phyloP scores from a whole-genome alignment of 495 filamentous ascomycete genomes.

The Sporormia fimetaria region DNA sequence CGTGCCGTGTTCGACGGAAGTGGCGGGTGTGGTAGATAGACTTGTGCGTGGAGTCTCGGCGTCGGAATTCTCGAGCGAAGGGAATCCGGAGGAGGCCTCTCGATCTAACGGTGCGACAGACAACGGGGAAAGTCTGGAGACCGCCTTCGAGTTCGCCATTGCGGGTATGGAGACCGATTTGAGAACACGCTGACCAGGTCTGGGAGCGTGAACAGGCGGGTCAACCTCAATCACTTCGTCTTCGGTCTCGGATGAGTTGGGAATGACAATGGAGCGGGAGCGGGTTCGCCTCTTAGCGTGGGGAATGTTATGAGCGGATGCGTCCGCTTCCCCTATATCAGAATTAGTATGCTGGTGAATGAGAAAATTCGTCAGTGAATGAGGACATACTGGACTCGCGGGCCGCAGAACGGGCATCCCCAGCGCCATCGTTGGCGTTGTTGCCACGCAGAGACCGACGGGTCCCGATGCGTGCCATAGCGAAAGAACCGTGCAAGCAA shows the following conservation, averaged over 20 bases:
- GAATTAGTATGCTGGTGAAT: no score
- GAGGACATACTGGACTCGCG: no score
- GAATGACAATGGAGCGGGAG: slow-evolving; percentile 12
- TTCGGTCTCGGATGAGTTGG: slow-evolving; percentile 13
- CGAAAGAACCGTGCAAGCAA: no score
- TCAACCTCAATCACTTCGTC: slow-evolving; percentile 3
- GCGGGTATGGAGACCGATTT: slow-evolving; percentile 15
- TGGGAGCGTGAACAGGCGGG: not conserved
- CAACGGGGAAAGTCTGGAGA: not conserved
- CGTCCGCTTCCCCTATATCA: no score
- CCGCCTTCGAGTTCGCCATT: slow-evolving; percentile 8
- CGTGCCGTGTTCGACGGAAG: slow-evolving; percentile 21
- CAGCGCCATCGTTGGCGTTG: no score
- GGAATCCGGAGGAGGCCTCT: slow-evolving; percentile 28
- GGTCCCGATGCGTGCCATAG: no score
- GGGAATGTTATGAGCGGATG: no score
- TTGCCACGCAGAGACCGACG: no score
- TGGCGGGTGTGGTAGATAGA: slow-evolving; percentile 47
- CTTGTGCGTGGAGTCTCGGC: slow-evolving; percentile 73
- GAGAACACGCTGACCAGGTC: slow-evolving; percentile 10
- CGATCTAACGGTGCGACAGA: slow-evolving; percentile 2
- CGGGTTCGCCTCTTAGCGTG: slow-evolving; percentile 23
- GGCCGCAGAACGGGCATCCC: no score
- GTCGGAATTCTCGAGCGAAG: slow-evolving; percentile 40
- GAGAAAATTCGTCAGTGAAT: no score